Percentiles rank a stretch among this genome's conserved stretches.
phyloP scores from a whole-genome alignment of 306 rosid species.

The Sicyos edulis region DNA sequence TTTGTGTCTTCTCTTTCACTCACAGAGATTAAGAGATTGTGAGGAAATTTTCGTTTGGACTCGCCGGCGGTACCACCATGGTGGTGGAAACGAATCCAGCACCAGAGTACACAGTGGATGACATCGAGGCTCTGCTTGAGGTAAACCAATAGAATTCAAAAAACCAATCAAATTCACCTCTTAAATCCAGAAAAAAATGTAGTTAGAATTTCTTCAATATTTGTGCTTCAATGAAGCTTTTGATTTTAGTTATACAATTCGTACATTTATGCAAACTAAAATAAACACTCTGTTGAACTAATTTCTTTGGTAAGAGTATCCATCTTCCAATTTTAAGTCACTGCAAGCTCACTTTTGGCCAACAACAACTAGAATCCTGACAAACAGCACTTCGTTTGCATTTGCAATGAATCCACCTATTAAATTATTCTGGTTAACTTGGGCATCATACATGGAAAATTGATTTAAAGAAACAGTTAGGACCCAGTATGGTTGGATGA shows the following conservation, averaged over 20 bases:
- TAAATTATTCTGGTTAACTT: background rate
- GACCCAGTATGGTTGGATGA: background rate
- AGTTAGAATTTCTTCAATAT: background rate
- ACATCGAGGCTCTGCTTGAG: slow-evolving; percentile 54
- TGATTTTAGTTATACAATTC: background rate
- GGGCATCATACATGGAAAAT: background rate
- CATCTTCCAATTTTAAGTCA: background rate
- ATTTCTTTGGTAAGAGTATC: background rate
- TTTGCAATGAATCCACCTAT: background rate
- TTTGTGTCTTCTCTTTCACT: background rate
- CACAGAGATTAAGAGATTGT: background rate
- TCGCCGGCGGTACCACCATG: background rate
- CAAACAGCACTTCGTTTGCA: too few relatives aligned
- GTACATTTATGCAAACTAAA: too few relatives aligned
- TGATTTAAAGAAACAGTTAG: background rate
- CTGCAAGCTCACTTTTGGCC: background rate
- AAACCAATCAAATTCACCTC: background rate
- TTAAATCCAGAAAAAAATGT: too few relatives aligned
- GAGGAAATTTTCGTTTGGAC: background rate
- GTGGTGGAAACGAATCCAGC: slow-evolving; percentile 2
- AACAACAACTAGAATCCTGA: background rate
- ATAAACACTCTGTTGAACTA: background rate
- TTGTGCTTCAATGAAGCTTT: background rate
- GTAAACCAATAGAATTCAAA: slow-evolving; percentile 15
- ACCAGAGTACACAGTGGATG: slow-evolving; percentile 25